These are phyloP conservation scores for Aspergillus wentii DNA, from an alignment of 495 filamentous ascomycete genomes.

Conservation along the genomic window DNA sequence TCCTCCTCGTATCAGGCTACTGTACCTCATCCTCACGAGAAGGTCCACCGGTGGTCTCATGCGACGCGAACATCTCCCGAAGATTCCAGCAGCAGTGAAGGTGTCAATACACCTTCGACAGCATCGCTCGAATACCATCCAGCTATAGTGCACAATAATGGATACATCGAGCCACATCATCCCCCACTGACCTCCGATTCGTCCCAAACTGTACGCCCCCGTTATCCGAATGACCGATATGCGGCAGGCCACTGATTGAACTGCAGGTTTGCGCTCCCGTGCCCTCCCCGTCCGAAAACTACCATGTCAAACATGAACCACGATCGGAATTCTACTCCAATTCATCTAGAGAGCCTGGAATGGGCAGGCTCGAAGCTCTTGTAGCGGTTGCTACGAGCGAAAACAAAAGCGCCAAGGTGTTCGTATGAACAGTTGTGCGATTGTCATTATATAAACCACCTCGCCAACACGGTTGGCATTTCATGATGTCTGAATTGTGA, in stretches of 20 bases:
- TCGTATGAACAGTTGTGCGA: slow-evolving; percentile 22
- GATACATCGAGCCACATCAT: slow-evolving; percentile 51
- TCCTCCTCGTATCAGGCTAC: slow-evolving; percentile 35
- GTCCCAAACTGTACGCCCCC: slow-evolving; percentile 36
- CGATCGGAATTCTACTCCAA: slow-evolving; percentile 27
- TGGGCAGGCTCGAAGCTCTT: slow-evolving; percentile 74
- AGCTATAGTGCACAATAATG: slow-evolving; percentile 61
- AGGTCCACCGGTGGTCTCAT: slow-evolving; percentile 20
- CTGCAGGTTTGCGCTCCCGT: slow-evolving; percentile 37
- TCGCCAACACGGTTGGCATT: too few relatives aligned
- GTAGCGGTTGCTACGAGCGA: slow-evolving; percentile 89
- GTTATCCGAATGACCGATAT: slow-evolving; percentile 23
- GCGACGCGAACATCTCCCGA: slow-evolving; percentile 60
- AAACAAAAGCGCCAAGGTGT: slow-evolving; percentile 51
- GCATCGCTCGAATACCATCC: slow-evolving; percentile 58
- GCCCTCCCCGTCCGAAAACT: slow-evolving; percentile 29
- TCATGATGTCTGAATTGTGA: background rate
- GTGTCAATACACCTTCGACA: slow-evolving; percentile 61
- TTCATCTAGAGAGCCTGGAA: slow-evolving; percentile 38
- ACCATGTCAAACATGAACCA: slow-evolving; percentile 28
- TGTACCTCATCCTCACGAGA: background rate
- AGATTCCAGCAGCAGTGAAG: slow-evolving; percentile 69
- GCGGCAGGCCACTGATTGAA: slow-evolving; percentile 35
- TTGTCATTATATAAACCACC: background rate
- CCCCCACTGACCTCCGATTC: slow-evolving; percentile 38